Base-by-base conservation (phyloP, 441 rosid species). In the Erodium texanum region DNA sequence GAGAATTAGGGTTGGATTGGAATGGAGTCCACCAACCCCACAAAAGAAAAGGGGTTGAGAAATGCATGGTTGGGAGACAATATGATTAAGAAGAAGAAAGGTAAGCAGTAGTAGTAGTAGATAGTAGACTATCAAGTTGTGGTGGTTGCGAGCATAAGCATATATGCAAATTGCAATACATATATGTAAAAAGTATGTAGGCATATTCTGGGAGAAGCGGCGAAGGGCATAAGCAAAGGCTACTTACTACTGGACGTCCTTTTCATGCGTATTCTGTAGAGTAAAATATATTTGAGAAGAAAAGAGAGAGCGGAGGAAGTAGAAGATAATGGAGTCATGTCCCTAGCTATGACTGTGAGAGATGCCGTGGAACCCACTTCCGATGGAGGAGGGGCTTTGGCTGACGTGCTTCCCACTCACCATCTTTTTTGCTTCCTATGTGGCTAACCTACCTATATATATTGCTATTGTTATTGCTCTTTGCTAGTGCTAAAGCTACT, bases 321-420 rank as follows among this genome's bases (percentile, higher is more conserved):
- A 27, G 4, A 27, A 22, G 36, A 36, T 8, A 0, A 68, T 16
- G 68, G 23, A 29, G 34, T 29, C 34, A 29, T 7, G 34, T 29
- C 34, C 34, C 5, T n/a, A n/a, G n/a, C n/a, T n/a, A n/a, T n/a
- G n/a, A n/a, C n/a, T 29, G 34, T 29, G 6, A 3, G 34, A 68
- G 83, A 79, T 81, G 88, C 75, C 88, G 85, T 85, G 87, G 90
- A 85, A 81, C 85, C 85, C 90, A 85, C 88, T 80, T 85, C 88
- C 86, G 69, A 72, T 62, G 89, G 88, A 67, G 82, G 84, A 85
- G 83, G 87, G 52, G 65, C 69, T 62, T 62, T 71, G 63, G 80
- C 83, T 82, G 88, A 82, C 89, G 89, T 77, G 89, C 84, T 58
- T 22, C 88, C 82, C 92, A 87, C 69, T 3, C 23, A 11, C 56